Evolutionary conservation across 495 filamentous ascomycete genomes (phyloP), one percentile per base, ranked within the genome.

Genomic region (Talaromyces borbonicus): DNA sequence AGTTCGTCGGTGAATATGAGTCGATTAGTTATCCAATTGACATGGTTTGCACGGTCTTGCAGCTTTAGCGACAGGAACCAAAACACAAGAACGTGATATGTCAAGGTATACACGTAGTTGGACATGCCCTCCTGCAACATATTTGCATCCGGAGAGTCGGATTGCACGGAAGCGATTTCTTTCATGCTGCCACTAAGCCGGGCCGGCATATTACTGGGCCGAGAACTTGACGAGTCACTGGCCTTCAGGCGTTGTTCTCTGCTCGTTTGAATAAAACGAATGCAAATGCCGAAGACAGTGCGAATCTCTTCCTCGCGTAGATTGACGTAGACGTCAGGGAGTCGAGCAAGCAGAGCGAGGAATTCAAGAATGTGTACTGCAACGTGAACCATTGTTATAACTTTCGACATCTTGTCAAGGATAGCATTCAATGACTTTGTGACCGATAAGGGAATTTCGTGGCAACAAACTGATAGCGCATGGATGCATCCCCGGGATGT

Each of bases 281-380:
- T 87, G 52, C 87, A 95, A 26, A 97, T 93, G 8, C 84, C 90
- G 60, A 99, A 95, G 20, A 97, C 83, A 19, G 81, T 93, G 46
- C 85, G 83, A 58, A 86, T 94, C 33, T 95, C 87, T 7, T 90
- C 84, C 49, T 90, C 84, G 14, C 82, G 72, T 51, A 96, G 84
- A 56, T 93, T 95, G 54, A 80, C 75, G 60, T 88, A 95, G 3
- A 97, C 73, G 43, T 85, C 78, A 8, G 86, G 87, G 32, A 95
- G 60, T 16, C 92, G 81, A 22, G 90, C 87, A 19, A 99, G 75
- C 33, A 87, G 81, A 7, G 84, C 81, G 25, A 97, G 65, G 55
- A 97, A 97, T 53, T 97, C 93, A 41, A 99, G 69, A 38, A 97
- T 92, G 56, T 97, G 90, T 41, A 96, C 82, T 12, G 90, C 87